Evolutionary conservation across 768 basidiomycete genomes (phyloP), one percentile per base, ranked within the genome.

Genomic region (Leccinum rimulosum): DNA sequence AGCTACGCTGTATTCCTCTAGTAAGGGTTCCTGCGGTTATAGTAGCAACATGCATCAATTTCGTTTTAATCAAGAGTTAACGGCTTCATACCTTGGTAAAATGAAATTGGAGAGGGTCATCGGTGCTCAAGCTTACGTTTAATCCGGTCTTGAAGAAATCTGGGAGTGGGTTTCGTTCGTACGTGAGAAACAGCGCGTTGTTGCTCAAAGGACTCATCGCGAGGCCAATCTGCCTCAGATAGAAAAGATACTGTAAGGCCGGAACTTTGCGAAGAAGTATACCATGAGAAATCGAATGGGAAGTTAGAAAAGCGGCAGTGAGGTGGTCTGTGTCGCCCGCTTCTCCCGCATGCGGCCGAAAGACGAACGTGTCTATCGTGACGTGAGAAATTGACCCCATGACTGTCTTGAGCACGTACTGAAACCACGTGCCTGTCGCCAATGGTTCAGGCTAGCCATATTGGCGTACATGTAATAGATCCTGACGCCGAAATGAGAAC

Each of bases 141-240:
- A 99, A 77, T 22, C 97, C 97, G 0, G 89, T 88, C 73, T 93
- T 89, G 83, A 98, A 98, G 76, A 96, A 99, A 67, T 96, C 94
- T 5, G 94, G 95, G 40, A 99, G 83, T 0, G 97, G 97, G 69
- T 99, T 99, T 47, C 97, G 81, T 76, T 99, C 97, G 67, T 98
- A 98, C 3, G 92, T 89, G 69, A 99, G 78, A 79, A 99, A 99
- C 38, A 99, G 77, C 1, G 97, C 95, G 64, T 99, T 99, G 72
- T 99, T 99, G 74, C 94, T 97, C 50, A 99, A 75, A 3, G 97
- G 97, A 68, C 93, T 95, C 97, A 99, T 99, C 2, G 97, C 97
- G 17, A 99, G 83, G 31, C 97, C 96, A 62, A 98, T 98, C 76
- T 98, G 97, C 75, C 93, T 95, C 63, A 99, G 81, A 73, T 98